These are phyloP conservation scores for Rhinocladiella similis DNA, from an alignment of 2,329 filamentous ascomycete species.

Conservation along the genomic window DNA sequence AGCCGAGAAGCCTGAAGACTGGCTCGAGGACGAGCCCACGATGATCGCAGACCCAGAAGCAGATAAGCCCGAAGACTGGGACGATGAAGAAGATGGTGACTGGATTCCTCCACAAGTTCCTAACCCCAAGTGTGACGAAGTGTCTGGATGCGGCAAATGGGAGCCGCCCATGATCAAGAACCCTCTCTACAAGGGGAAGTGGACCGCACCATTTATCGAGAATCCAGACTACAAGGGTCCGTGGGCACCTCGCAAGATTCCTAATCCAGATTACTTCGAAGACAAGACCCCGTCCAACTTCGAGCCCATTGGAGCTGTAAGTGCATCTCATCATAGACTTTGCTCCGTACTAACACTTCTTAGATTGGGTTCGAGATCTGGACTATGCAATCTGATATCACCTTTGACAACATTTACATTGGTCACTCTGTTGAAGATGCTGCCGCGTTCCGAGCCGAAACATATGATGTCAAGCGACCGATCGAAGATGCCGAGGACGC, in stretches of 20 bases:
- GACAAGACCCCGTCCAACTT: conserved; percentile 96
- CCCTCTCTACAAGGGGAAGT: conserved; percentile 98
- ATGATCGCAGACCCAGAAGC: conserved; percentile 90
- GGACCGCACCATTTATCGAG: conserved; percentile 87
- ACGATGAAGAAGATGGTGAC: conserved; percentile 98
- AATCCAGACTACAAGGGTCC: conserved; percentile 97
- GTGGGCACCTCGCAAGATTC: conserved; percentile 93
- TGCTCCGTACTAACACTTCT: not conserved
- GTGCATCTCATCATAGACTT: conserved; percentile 40
- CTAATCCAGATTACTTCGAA: conserved; percentile 95
- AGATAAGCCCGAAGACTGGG: conserved; percentile 98
- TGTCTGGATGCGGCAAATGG: conserved; percentile 92
- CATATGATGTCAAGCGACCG: conserved; percentile 83
- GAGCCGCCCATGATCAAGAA: conserved; percentile 89
- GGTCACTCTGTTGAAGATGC: conserved; percentile 95
- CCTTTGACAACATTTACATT: conserved; percentile 99
- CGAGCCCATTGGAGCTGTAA: conserved; percentile 95
- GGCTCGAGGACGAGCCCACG: conserved; percentile 85
- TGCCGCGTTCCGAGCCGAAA: conserved; percentile 82
- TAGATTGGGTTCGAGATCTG: conserved; percentile 98
- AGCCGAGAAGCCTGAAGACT: conserved; percentile 88
- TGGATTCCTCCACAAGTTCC: conserved; percentile 87
- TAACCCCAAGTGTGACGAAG: conserved; percentile 95
- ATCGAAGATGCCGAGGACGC: conserved; percentile 75
- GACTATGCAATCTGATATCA: conserved; percentile 99